These are phyloP conservation scores for Hapsidospora chrysogenum DNA, from an alignment of 495 filamentous ascomycete genomes.

Conservation along the genomic window DNA sequence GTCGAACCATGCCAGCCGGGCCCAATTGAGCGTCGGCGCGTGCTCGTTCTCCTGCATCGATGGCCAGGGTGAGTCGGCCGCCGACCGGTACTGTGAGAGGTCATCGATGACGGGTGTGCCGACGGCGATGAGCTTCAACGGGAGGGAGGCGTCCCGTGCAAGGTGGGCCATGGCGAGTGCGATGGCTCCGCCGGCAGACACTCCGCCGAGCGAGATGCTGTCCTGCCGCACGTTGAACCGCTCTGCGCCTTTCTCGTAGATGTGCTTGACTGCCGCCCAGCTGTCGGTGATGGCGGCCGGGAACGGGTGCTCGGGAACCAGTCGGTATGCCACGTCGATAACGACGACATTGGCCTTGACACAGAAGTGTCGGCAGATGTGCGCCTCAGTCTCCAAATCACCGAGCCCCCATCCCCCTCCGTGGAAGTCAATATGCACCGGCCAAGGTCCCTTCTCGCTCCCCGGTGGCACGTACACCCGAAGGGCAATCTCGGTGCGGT, in stretches of 20 bases:
- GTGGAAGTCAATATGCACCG: conserved; percentile 2
- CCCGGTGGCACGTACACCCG: not conserved
- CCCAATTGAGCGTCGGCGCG: conserved; percentile 4
- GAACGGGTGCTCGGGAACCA: conserved; percentile 8
- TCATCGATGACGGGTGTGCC: conserved; percentile 24
- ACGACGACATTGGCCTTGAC: conserved; percentile 22
- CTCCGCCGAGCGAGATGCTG: conserved; percentile 30
- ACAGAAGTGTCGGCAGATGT: conserved; percentile 27
- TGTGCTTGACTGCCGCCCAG: not conserved
- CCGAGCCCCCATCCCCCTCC: conserved; percentile 30
- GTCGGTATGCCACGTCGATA: conserved; percentile 37
- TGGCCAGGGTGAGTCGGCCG: conserved; percentile 25
- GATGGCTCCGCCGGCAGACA: conserved; percentile 32
- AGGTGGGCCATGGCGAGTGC: conserved; percentile 28
- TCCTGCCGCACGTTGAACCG: conserved; percentile 22
- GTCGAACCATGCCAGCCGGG: conserved; percentile 1
- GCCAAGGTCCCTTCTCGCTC: not conserved
- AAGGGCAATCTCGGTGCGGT: not conserved
- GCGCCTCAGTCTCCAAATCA: conserved; percentile 24
- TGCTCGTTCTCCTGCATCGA: conserved; percentile 5
- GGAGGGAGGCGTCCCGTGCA: conserved; percentile 27
- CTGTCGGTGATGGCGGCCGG: conserved; percentile 7
- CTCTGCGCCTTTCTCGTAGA: not conserved
- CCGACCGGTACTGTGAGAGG: conserved; percentile 16
- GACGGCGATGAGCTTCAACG: conserved; percentile 21